These are phyloP conservation scores for Telfairia occidentalis DNA, from an alignment of 331 rosid species.

Conservation along the genomic window DNA sequence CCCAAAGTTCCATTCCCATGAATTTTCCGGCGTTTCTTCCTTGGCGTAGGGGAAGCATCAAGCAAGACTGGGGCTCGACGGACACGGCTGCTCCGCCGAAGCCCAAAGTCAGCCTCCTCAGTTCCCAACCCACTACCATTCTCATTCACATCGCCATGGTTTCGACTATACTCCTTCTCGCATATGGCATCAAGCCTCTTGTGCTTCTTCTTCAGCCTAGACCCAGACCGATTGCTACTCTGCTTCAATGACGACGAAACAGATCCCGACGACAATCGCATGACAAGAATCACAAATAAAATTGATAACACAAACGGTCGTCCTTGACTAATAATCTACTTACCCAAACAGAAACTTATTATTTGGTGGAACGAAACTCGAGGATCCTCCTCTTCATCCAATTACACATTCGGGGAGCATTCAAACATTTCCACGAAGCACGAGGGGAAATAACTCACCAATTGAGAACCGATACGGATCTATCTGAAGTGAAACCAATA, in stretches of 20 bases:
- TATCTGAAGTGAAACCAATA: slow-evolving; percentile 1
- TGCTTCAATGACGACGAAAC: slow-evolving; percentile 32
- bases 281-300: slow-evolving; percentile 23
- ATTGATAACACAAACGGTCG: neutral
- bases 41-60: slow-evolving; percentile 66
- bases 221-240: slow-evolving; percentile 38
- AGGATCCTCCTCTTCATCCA: slow-evolving; percentile 24
- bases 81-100: slow-evolving; percentile 70
- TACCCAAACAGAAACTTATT: neutral
- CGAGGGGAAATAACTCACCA: slow-evolving; percentile 21
- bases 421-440: slow-evolving; percentile 9
- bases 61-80: slow-evolving; percentile 73
- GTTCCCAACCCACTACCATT: slow-evolving; percentile 19
- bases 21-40: slow-evolving; percentile 41
- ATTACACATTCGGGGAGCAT: slow-evolving; percentile 21
- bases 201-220: slow-evolving; percentile 67
- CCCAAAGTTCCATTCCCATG: slow-evolving; percentile 22
- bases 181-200: slow-evolving; percentile 91
- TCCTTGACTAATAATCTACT: neutral
- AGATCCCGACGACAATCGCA: slow-evolving; percentile 37
- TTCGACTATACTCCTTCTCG: slow-evolving; percentile 55
- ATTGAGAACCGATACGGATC: slow-evolving; percentile 13
- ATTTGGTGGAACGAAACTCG: slow-evolving; percentile 19
- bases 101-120: slow-evolving; percentile 28
- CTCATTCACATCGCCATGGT: slow-evolving; percentile 49